Percentiles rank a stretch among this genome's conserved stretches.
Evolutionary conservation across 179 eudicot genomes (phyloP).

Genomic region (Beta macrorhiza): DNA sequence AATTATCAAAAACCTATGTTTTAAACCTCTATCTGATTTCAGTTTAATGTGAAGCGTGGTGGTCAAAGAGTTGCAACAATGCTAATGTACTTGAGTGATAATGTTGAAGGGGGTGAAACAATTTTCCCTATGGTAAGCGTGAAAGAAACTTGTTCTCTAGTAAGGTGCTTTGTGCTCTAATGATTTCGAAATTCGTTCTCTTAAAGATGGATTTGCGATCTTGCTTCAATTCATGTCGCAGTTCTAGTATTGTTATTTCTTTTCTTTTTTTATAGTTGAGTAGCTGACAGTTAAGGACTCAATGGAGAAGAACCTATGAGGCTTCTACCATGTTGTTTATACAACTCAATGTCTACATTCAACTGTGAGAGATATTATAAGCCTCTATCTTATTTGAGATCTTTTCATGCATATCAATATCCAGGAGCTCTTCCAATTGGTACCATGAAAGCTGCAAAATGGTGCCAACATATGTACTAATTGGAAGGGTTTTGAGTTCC

Average conservation of each 20-base stretch:
- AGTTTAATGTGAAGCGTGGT: constrained; percentile 91
- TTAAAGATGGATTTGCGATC: not conserved
- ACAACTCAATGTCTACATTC: not conserved
- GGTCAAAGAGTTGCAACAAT: constrained; percentile 97
- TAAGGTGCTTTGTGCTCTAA: not conserved
- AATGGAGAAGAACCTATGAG: not conserved
- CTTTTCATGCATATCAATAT: too few relatives aligned
- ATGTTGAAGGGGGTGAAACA: constrained; percentile 92
- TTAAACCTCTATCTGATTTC: constrained; percentile 31
- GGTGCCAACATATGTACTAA: too few relatives aligned
- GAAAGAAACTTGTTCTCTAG: not conserved
- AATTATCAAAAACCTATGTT: not conserved
- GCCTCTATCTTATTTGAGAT: too few relatives aligned
- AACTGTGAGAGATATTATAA: not conserved
- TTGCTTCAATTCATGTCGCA: not conserved
- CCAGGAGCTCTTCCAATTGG: too few relatives aligned
- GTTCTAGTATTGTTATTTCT: not conserved
- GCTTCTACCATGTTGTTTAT: not conserved
- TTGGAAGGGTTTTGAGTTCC: too few relatives aligned
- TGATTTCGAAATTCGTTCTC: not conserved
- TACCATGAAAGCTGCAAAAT: too few relatives aligned
- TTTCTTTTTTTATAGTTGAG: not conserved
- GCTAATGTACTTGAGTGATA: constrained; percentile 91
- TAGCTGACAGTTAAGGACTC: not conserved
- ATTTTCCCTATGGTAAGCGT: constrained; percentile 77